Conservation (phyloP, 768 basidiomycete species). For the Fomitopsis pulvina region DNA sequence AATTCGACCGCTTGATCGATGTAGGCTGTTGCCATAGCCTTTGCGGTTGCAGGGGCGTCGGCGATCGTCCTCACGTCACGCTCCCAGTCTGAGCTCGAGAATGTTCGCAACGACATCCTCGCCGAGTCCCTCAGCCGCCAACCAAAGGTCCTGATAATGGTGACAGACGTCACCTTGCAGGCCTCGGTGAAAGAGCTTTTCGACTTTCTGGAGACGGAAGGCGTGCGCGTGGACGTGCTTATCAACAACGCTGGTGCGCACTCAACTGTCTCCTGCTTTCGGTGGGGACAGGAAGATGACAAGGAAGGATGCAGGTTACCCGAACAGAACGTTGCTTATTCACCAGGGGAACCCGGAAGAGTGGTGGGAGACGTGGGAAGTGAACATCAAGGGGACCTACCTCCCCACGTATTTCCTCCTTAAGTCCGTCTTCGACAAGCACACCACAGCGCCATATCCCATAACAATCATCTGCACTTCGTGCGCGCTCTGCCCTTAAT, state of each 20-base stretch:
- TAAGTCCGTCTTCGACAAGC: not conserved
- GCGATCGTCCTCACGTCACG: not conserved
- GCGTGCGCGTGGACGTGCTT: not conserved
- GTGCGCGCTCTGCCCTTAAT: not conserved
- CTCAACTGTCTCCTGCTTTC: not conserved
- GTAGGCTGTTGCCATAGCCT: not conserved
- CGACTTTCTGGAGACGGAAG: not conserved
- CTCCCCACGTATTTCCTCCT: slow-evolving; percentile 8
- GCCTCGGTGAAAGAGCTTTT: not conserved
- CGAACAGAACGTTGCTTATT: slow-evolving; percentile 20
- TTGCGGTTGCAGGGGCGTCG: not conserved
- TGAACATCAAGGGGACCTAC: slow-evolving; percentile 32
- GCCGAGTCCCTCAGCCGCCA: not conserved
- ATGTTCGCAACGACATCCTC: not conserved
- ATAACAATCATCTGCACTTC: not conserved
- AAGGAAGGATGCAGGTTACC: slow-evolving; percentile 4
- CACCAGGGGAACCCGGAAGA: slow-evolving; percentile 27
- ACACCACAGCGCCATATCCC: not conserved
- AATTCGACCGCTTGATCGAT: not conserved
- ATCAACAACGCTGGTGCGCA: not conserved
- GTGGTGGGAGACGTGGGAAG: slow-evolving; percentile 30
- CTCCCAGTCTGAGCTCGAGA: not conserved
- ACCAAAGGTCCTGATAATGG: not conserved
- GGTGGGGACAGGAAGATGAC: not conserved
- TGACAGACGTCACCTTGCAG: not conserved